Conservation (phyloP, 257 asterid species). For the Henckelia pumila region DNA sequence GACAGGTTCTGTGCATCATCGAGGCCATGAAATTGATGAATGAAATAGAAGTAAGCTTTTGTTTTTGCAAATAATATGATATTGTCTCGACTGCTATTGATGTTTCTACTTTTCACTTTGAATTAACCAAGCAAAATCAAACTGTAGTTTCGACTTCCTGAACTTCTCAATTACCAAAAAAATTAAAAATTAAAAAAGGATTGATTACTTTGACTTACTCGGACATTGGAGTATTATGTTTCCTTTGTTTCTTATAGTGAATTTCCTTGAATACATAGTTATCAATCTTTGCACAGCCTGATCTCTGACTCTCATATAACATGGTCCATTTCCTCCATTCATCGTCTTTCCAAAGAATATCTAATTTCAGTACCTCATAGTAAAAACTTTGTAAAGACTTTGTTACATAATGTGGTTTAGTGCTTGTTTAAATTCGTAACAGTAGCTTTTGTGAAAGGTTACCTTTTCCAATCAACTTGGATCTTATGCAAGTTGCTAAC, state of each 20-base stretch:
- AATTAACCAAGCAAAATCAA: slow-evolving; percentile 6
- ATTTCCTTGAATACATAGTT: neutral
- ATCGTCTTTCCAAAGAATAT: neutral
- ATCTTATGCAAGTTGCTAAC: slow-evolving; percentile 7
- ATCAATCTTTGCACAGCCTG: slow-evolving; percentile 16
- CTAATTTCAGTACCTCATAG: slow-evolving; percentile 1
- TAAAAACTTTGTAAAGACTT: slow-evolving; percentile 3
- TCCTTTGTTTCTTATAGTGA: neutral
- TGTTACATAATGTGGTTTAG: neutral
- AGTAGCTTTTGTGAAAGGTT: neutral
- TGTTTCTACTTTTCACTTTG: slow-evolving; percentile 12
- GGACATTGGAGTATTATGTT: neutral
- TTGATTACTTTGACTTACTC: neutral
- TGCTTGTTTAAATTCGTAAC: slow-evolving; percentile 6
- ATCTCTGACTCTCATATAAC: slow-evolving; percentile 6
- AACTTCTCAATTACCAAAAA: neutral
- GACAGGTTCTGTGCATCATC: slow-evolving; percentile 84
- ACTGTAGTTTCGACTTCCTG: slow-evolving; percentile 13
- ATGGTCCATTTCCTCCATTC: neutral
- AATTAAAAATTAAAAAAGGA: no score
- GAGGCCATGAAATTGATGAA: slow-evolving; percentile 98
- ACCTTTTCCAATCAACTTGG: slow-evolving; percentile 6
- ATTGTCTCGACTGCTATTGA: slow-evolving; percentile 21
- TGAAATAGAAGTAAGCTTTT: slow-evolving; percentile 75
- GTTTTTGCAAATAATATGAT: slow-evolving; percentile 14